A percentile compares a stretch with the other conserved stretches of the same genome.
Evolutionary conservation across 306 rosid species (phyloP).

Genomic region (Hippophae rhamnoides): DNA sequence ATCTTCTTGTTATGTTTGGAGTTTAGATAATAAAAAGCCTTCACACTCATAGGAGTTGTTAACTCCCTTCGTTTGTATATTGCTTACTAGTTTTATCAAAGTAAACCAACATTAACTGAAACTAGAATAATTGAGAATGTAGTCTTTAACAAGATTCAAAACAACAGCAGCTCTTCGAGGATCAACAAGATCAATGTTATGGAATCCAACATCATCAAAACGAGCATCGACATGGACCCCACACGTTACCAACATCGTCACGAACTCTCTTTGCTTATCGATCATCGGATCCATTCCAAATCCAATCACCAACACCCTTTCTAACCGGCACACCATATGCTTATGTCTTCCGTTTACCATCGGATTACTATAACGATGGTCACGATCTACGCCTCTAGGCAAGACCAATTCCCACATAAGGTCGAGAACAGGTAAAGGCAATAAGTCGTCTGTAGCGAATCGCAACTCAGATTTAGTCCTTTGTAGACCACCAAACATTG

Average conservation of each 20-base stretch:
- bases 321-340: conserved; percentile 15
- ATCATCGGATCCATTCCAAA: conserved; percentile 52
- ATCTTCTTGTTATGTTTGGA: too few relatives aligned
- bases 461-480: conserved; percentile 47
- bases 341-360: conserved; percentile 34
- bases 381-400: conserved; percentile 39
- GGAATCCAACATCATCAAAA: conserved; percentile 57
- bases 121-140: conserved; percentile 14
- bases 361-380: conserved; percentile 66
- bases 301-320: conserved; percentile 46
- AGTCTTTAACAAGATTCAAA: conserved; percentile 38
- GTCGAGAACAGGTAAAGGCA: conserved; percentile 58
- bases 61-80: too few relatives aligned
- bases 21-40: too few relatives aligned
- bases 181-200: conserved; percentile 49
- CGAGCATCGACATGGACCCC: conserved; percentile 52
- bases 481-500: conserved; percentile 52
- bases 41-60: too few relatives aligned
- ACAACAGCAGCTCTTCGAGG: conserved; percentile 22
- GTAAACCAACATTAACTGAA: neutral
- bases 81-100: too few relatives aligned
- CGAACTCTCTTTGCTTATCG: conserved; percentile 51
- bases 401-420: conserved; percentile 49
- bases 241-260: conserved; percentile 38
- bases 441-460: conserved; percentile 35